phyloP scores from a whole-genome alignment of 2,329 filamentous ascomycete genomes.

The Fusarium gaditjirri region DNA sequence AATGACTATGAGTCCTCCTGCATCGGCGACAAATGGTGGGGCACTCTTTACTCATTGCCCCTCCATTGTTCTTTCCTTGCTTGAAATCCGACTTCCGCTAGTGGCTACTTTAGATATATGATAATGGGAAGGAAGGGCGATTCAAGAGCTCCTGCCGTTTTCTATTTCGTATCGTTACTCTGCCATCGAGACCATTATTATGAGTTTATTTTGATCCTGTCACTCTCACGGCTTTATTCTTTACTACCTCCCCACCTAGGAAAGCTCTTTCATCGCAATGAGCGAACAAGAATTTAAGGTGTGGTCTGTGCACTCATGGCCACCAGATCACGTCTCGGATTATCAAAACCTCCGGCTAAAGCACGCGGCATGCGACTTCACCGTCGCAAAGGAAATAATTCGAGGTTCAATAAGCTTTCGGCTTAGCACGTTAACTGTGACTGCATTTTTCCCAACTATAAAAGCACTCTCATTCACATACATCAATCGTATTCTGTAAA shows the following conservation, averaged over 20 bases:
- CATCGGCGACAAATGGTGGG: slow-evolving; percentile 46
- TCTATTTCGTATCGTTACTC: background rate
- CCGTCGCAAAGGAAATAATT: slow-evolving; percentile 12
- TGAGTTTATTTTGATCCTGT: background rate
- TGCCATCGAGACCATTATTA: too few species aligned
- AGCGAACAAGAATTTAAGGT: slow-evolving; percentile 47
- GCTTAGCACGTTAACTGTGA: background rate
- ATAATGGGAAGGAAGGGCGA: background rate
- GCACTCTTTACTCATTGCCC: slow-evolving; percentile 41
- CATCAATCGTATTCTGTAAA: background rate
- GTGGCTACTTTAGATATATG: slow-evolving; percentile 1
- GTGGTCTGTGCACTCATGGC: slow-evolving; percentile 46
- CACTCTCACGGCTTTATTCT: background rate
- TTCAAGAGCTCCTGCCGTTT: background rate
- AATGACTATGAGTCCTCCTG: slow-evolving; percentile 44
- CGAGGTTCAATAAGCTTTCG: background rate
- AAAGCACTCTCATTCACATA: background rate
- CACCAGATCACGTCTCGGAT: slow-evolving; percentile 32
- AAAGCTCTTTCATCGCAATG: background rate
- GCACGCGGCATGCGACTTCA: slow-evolving; percentile 16
- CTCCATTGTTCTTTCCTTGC: slow-evolving; percentile 37
- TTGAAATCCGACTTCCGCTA: slow-evolving; percentile 32
- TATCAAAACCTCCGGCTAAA: slow-evolving; percentile 28
- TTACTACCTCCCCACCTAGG: background rate
- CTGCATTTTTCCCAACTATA: background rate